Base-by-base conservation (phyloP, 139 green algal species). In the Chara braunii region DNA sequence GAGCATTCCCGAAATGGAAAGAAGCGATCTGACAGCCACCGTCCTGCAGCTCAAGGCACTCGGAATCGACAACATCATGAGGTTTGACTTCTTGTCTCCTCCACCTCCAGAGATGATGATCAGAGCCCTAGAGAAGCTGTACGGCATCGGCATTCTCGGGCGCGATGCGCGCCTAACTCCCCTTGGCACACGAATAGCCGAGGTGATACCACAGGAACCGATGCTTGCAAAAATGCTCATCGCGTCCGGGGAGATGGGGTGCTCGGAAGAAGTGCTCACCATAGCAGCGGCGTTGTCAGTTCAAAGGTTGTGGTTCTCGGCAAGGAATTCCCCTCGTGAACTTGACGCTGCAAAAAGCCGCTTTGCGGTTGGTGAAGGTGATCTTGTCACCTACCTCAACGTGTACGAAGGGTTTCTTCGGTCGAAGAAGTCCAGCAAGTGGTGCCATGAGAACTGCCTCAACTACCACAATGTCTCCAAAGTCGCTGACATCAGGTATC, bases 131-230 rank as follows among this genome's bases (percentile, higher is more conserved):
- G 90, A 95, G 81, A 78, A 85, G 23, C 81, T 98, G 53, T 85
- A 93, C 63, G 89, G 87, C 0, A 83, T 99, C 7, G 79, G 86
- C 0, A 89, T 87, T 26, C 74, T 99, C 22, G 90, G 92, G 45
- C 43, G 79, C 0, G 80, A 88, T 55, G 89, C 85, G 5, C 85
- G 52, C 73, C 62, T 74, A 7, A 80, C 80, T 3, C 65, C 66
- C 1, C 28, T 80, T 4, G 68, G 69, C n/a, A 37, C 66, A 6
- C 45, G 67, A 36, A 14, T 77, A 40, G 64, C 64, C 26, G n/a
- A n/a, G n/a, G n/a, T n/a, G n/a, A n/a, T n/a, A n/a, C n/a, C n/a
- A 3, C 62, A 71, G 62, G 62, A 70, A 18, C 62, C 62, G 6
- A 57, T 71, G 55, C 14, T 71, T 30, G 24, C 54, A 28, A 35